phyloP scores from a whole-genome alignment of 78 protist genomes.

The Carpediemonas membranifera region DNA sequence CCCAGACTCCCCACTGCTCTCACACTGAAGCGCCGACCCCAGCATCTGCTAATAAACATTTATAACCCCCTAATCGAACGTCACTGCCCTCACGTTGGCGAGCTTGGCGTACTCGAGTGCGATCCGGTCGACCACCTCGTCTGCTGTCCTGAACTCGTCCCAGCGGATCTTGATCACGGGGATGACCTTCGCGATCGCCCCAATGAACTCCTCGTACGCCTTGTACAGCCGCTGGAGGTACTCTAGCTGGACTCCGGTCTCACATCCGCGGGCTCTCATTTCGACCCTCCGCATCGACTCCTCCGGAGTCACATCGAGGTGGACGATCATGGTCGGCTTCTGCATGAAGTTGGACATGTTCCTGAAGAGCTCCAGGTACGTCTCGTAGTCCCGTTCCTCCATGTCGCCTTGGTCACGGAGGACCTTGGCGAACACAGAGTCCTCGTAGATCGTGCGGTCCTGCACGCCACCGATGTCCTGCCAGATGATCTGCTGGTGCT shows the following conservation, averaged over 20 bases:
- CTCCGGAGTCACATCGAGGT: conserved; percentile 60
- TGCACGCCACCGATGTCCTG: conserved; percentile 39
- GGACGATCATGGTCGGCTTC: conserved; percentile 54
- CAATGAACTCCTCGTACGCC: conserved; percentile 45
- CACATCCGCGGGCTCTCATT: conserved; percentile 44
- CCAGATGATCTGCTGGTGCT: conserved; percentile 50
- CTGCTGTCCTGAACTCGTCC: conserved; percentile 7
- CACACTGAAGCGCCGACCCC: no score
- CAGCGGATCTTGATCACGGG: conserved; percentile 41
- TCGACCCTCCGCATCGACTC: conserved; percentile 33
- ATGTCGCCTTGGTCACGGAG: conserved; percentile 42
- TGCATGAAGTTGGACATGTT: conserved; percentile 58
- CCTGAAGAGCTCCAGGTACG: conserved; percentile 37
- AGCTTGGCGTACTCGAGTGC: neutral
- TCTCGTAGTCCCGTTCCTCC: conserved; percentile 50
- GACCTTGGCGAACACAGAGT: conserved; percentile 54
- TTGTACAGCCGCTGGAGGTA: conserved; percentile 31
- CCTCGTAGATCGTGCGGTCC: conserved; percentile 64
- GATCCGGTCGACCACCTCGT: conserved; percentile 1
- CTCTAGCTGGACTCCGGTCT: conserved; percentile 42
- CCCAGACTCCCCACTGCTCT: no score
- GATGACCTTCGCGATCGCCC: conserved; percentile 40
- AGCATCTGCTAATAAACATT: no score
- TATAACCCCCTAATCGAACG: no score
- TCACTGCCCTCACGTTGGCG: neutral